These are phyloP conservation scores for Cadophora sp. DNA, from an alignment of 2,329 filamentous ascomycete genomes.

Conservation along the genomic window DNA sequence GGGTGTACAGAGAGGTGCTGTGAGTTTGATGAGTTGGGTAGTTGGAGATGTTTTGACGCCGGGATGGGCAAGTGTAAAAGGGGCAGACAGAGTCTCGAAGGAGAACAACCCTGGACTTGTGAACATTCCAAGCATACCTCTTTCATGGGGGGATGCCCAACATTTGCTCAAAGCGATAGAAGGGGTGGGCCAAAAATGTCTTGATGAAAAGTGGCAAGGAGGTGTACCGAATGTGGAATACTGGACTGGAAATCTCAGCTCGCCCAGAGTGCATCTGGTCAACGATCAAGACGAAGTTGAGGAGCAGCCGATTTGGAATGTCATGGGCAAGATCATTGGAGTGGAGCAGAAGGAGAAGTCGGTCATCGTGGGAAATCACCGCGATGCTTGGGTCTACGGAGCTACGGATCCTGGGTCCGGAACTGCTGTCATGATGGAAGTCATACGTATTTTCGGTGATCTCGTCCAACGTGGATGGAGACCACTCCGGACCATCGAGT, in stretches of 20 bases:
- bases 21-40: slow-evolving; percentile 82
- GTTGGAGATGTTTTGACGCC: slow-evolving; percentile 93
- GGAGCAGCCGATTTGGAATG: slow-evolving; percentile 88
- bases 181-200: slow-evolving; percentile 74
- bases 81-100: slow-evolving; percentile 69
- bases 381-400: slow-evolving; percentile 91
- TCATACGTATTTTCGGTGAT: slow-evolving; percentile 84
- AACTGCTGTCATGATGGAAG: slow-evolving; percentile 89
- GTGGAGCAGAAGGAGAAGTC: slow-evolving; percentile 83
- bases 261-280: slow-evolving; percentile 79
- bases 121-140: slow-evolving; percentile 86
- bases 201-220: slow-evolving; percentile 72
- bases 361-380: slow-evolving; percentile 90
- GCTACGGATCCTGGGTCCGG: slow-evolving; percentile 86
- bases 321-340: slow-evolving; percentile 84
- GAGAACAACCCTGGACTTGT: slow-evolving; percentile 76
- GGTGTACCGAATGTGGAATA: slow-evolving; percentile 81
- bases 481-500: slow-evolving; percentile 92
- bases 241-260: slow-evolving; percentile 81
- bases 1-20: slow-evolving; percentile 81
- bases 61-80: slow-evolving; percentile 77
- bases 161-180: slow-evolving; percentile 77
- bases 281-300: slow-evolving; percentile 88
- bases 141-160: slow-evolving; percentile 90
- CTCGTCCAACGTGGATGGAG: slow-evolving; percentile 82